Conservation (phyloP, 495 filamentous ascomycete species). For the Darksidea phi region DNA sequence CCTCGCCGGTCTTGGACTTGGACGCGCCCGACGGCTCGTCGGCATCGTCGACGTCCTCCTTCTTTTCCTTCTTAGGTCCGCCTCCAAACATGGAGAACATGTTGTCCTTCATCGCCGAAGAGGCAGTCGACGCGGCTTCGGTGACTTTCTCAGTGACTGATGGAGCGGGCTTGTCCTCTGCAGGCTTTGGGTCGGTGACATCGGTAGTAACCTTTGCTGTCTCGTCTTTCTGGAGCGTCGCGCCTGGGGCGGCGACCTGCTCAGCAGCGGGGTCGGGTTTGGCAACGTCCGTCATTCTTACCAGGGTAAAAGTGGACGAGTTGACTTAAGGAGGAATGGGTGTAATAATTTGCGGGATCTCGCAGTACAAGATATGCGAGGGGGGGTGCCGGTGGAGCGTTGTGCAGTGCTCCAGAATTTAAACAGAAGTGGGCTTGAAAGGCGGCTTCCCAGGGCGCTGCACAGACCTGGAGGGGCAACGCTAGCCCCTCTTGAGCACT, state of each 20-base stretch:
- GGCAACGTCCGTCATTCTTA: conserved; percentile 30
- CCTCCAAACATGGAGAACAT: conserved; percentile 99
- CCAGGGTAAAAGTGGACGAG: not conserved
- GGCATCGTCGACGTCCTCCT: conserved; percentile 76
- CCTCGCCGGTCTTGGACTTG: conserved; percentile 68
- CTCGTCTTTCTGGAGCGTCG: conserved; percentile 32
- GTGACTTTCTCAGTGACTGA: conserved; percentile 46
- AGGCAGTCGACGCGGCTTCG: conserved; percentile 51
- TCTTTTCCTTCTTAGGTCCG: conserved; percentile 76
- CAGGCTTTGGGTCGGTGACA: conserved; percentile 22
- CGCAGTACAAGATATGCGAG: not conserved
- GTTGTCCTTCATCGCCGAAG: conserved; percentile 61
- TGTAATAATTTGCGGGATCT: not conserved
- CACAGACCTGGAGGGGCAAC: not conserved
- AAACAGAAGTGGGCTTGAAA: not conserved
- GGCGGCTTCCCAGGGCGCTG: not conserved
- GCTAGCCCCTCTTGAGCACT: not conserved
- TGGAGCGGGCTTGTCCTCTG: conserved; percentile 62
- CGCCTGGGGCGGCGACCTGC: conserved; percentile 30
- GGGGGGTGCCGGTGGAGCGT: not conserved
- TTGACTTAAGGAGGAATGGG: not conserved
- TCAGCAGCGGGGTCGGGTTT: conserved; percentile 33
- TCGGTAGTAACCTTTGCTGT: conserved; percentile 34
- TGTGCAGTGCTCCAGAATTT: not conserved
- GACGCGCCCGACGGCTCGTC: conserved; percentile 82